Evolutionary conservation across 306 rosid genomes (phyloP), one percentile per base, ranked within the genome.

Genomic region (Dalbergia cochinchinensis): DNA sequence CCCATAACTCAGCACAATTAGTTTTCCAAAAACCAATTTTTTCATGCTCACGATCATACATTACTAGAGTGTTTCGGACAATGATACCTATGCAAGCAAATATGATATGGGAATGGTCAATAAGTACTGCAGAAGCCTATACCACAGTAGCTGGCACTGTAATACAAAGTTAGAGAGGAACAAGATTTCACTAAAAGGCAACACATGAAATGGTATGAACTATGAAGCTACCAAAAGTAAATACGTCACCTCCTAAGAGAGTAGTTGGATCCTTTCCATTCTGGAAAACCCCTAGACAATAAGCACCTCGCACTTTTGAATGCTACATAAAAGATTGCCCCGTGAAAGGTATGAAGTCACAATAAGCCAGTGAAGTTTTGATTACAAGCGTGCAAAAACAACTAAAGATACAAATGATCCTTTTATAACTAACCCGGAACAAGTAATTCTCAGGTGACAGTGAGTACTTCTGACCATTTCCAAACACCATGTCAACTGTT

Each of bases 21-120:
- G 99, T 96, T 91, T 93, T 93, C 99, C 99, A 91, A 78, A 95
- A 93, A 76, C 98, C 98, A 87, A 95, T 65, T 79, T 90, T 90
- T 19, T 88, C 71, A 66, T 85, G 74, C 85, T 88, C 94, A 50
- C 98, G 95, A 71, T 93, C 98, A 84, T 95, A 96, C 47, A 11
- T 90, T 57, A 96, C 98, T 80, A 95, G 92, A 59, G 92, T 91
- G 83, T 95, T 95, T 47, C 99, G 92, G 70, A 90, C 99, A 77
- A 95, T 4, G 34, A 95, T 95, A 61, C 98, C 98, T 95, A 31
- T 5, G 65, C 48, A 79, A 77, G 60, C 42, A 82, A 79, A 69
- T 60, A 33, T 37, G 63, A 31, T 44, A 69, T 20, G 15, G 60
- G 50, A 77, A 53, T 47, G 50, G 67, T 65, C 77, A 66, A 35